A percentile compares a stretch with the other conserved stretches of the same genome.
Conservation (phyloP, 2,329 filamentous ascomycete species). For the Colletotrichum phormii region DNA sequence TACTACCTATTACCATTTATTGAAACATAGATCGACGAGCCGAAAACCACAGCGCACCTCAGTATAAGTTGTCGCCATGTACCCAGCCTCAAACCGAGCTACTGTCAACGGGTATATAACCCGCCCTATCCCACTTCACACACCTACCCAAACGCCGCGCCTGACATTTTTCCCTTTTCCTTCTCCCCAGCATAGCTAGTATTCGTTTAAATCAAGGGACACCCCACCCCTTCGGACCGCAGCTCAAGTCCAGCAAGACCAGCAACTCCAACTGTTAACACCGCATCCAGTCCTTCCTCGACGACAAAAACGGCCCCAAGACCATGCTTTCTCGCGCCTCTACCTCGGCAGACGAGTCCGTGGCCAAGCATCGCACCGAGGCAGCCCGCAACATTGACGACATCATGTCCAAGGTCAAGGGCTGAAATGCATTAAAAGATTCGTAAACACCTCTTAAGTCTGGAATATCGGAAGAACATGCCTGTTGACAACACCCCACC, state of each 20-base stretch:
- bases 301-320: rapidly evolving
- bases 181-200: neutral
- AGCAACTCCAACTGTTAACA: rapidly evolving
- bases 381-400: neutral
- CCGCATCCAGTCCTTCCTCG: neutral
- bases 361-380: neutral
- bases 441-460: neutral
- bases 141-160: too few relatives aligned
- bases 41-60: too few relatives aligned
- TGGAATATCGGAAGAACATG: neutral
- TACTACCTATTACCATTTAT: too few relatives aligned
- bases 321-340: neutral
- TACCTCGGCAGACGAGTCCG: neutral
- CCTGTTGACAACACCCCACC: neutral
- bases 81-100: too few relatives aligned
- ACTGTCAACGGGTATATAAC: too few relatives aligned
- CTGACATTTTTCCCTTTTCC: too few relatives aligned
- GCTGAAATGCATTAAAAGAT: neutral
- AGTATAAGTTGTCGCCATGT: too few relatives aligned
- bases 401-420: neutral
- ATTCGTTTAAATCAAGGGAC: rapidly evolving
- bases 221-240: rapidly evolving
- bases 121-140: too few relatives aligned
- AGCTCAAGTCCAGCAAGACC: neutral
- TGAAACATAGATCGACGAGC: too few relatives aligned